Evolutionary conservation across 1,139 yeast species (phyloP), one percentile per base, ranked within the genome.

Genomic region (Zygoascus meyerae): DNA sequence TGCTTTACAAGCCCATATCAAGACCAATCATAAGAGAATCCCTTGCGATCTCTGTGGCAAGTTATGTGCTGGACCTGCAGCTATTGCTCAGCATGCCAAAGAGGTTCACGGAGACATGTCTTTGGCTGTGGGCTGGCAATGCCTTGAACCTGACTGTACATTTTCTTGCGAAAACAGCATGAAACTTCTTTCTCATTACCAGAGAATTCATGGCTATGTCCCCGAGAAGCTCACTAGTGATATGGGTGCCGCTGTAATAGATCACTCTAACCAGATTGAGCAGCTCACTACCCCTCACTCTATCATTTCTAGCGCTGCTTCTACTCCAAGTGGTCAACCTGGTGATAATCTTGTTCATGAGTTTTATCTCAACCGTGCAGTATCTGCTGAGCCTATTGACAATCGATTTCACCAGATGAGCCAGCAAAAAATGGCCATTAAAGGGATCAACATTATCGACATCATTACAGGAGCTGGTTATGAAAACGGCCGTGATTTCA

Each of bases 51-150:
- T 77, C 1, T 89, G 97, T 69, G 81, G 79, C 11, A 83, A 79
- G 60, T 79, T 77, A 4, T 84, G 92, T 69, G 82, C 84, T 10
- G 95, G 95, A 15, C 78, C 75, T 37, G 71, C 72, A 35, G 94
- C 90, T 52, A 66, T 86, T 46, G 69, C 73, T 28, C 78, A 83
- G 67, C 97, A 89, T 61, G 79, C 83, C 57, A 45, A 49, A 35
- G 51, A 52, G 8, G 60, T 57, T 38, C 58, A 56, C 12, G 42
- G 42, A 15, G 52, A 46, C 35, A 46, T 26, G 16, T 18, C 31
- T 8, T 17, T 34, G n/a, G 34, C 15, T 12, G 31, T 42, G 14
- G 45, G 40, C 14, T 56, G 59, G 59, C 48, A 40, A 35, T 56
- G 60, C 35, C 47, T 43, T 5, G 56, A 52, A 26, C 50, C 46